These are phyloP conservation scores for Hygrophorus russula DNA, from an alignment of 768 basidiomycete genomes.

Conservation along the genomic window DNA sequence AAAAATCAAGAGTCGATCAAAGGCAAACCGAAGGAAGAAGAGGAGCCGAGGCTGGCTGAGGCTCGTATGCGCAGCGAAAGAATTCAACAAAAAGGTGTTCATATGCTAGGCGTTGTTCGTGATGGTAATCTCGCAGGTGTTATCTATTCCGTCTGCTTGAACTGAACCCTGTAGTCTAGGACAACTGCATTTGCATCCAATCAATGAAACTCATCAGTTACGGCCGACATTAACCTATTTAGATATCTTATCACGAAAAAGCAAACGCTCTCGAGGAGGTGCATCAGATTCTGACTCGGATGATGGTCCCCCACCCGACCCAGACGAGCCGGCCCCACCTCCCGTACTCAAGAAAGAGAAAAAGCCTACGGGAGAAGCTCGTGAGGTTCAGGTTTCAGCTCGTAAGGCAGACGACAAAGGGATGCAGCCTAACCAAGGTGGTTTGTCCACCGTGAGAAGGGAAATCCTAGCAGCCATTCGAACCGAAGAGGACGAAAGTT, in stretches of 20 bases:
- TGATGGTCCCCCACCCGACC: constrained; percentile 70
- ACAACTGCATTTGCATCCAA: constrained; percentile 66
- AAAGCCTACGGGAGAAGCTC: constrained; percentile 44
- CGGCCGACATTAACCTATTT: constrained; percentile 77
- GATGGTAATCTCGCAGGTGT: constrained; percentile 48
- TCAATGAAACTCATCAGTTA: constrained; percentile 71
- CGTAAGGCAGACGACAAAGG: constrained; percentile 59
- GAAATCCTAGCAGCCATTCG: constrained; percentile 72
- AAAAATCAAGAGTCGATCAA: constrained; percentile 50
- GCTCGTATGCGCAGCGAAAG: constrained; percentile 65
- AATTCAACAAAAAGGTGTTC: constrained; percentile 49
- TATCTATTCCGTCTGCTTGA: neutral
- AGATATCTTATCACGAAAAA: constrained; percentile 59
- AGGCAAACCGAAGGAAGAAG: constrained; percentile 31
- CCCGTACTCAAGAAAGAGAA: constrained; percentile 46
- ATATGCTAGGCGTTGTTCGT: constrained; percentile 70
- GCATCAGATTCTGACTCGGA: constrained; percentile 66
- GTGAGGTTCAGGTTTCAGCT: constrained; percentile 69
- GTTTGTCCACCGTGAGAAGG: constrained; percentile 56
- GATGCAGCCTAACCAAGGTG: constrained; percentile 38
- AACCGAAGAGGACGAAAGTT: constrained; percentile 67
- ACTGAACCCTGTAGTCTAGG: constrained; percentile 26
- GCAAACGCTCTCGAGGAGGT: constrained; percentile 33
- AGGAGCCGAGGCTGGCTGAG: constrained; percentile 57
- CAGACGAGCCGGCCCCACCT: constrained; percentile 52